These are phyloP conservation scores for Calonectria fujianensis DNA, from an alignment of 2,329 filamentous ascomycete genomes.

Conservation along the genomic window DNA sequence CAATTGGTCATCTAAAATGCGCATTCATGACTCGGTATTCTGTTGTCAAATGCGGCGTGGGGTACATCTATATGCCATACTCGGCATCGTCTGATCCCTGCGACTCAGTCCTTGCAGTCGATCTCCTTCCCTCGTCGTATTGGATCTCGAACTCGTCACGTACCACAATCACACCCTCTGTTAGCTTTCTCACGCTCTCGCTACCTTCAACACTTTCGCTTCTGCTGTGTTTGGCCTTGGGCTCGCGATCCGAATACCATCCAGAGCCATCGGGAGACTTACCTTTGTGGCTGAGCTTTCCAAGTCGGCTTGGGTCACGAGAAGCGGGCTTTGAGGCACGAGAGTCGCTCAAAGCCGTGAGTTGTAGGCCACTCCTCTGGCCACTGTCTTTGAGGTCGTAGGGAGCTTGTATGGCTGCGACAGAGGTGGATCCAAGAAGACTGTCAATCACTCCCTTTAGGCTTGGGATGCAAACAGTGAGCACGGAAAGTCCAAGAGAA, in stretches of 20 bases:
- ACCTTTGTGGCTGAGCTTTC: constrained; percentile 27
- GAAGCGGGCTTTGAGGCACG: constrained; percentile 34
- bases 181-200: constrained; percentile 51
- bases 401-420: constrained; percentile 47
- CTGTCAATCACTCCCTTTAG: constrained; percentile 52
- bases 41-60: neutral
- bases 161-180: constrained; percentile 49
- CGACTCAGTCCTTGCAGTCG: constrained; percentile 42
- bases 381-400: constrained; percentile 50
- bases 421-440: constrained; percentile 45
- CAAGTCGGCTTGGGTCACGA: constrained; percentile 17
- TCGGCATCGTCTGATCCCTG: constrained; percentile 45
- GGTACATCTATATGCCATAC: constrained; percentile 40
- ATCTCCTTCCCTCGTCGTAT: constrained; percentile 47
- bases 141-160: constrained; percentile 51
- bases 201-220: constrained; percentile 44
- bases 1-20: neutral
- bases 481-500: constrained; percentile 46
- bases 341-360: constrained; percentile 41
- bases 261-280: constrained; percentile 27
- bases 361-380: constrained; percentile 45
- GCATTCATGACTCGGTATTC: constrained; percentile 7
- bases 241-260: constrained; percentile 46
- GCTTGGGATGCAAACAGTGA: constrained; percentile 52
- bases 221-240: constrained; percentile 24